Evolutionary conservation across 768 basidiomycete genomes (phyloP).

Genomic region (Glaciozyma antarctica): DNA sequence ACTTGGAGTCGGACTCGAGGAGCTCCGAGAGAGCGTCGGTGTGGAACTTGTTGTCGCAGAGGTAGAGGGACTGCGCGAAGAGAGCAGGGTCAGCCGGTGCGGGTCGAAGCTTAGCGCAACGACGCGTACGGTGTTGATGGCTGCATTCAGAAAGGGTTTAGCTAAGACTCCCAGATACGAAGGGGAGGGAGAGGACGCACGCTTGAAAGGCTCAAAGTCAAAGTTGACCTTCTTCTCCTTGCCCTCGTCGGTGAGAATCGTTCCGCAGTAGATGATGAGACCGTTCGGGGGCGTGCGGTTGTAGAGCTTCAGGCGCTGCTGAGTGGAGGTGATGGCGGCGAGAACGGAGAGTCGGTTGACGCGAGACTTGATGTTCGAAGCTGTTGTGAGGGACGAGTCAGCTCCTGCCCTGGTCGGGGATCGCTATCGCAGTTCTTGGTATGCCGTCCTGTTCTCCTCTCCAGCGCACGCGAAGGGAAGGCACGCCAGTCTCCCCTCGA

Average conservation of each 20-base stretch:
- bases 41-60: constrained; percentile 99
- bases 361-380: constrained; percentile 99
- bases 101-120: too few relatives aligned
- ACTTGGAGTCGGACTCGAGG: constrained; percentile 91
- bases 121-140: constrained; percentile 62
- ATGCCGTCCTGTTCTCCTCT: neutral
- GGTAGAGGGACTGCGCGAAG: constrained; percentile 70
- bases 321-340: constrained; percentile 95
- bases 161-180: neutral
- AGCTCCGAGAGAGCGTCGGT: constrained; percentile 94
- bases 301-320: constrained; percentile 93
- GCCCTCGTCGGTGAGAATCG: constrained; percentile 89
- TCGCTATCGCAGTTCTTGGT: neutral
- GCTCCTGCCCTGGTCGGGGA: neutral
- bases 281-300: constrained; percentile 89
- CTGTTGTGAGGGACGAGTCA: constrained; percentile 54
- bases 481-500: neutral
- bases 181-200: neutral
- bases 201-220: constrained; percentile 93
- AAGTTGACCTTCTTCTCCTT: constrained; percentile 91
- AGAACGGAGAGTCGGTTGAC: constrained; percentile 95
- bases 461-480: neutral
- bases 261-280: constrained; percentile 94
- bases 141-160: neutral
- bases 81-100: neutral